A percentile compares a stretch with the other conserved stretches of the same genome.
These are phyloP conservation scores for Excoecaria agallocha DNA, from an alignment of 345 rosid species.

Conservation along the genomic window DNA sequence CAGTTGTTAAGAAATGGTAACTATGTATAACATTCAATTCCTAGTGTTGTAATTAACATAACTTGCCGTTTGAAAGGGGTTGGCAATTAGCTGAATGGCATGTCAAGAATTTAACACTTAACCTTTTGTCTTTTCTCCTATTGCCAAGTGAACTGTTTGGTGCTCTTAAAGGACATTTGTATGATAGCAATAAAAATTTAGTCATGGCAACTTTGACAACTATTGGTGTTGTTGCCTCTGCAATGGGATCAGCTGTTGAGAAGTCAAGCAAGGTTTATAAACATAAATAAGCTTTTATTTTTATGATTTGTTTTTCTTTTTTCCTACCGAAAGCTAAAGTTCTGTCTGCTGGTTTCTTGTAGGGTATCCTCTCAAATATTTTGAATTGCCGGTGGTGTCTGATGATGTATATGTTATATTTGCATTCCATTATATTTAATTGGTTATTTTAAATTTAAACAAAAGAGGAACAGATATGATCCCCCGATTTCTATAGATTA, in stretches of 20 bases:
- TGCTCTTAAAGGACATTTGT: slow-evolving; percentile 84
- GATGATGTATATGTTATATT: no score
- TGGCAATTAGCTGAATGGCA: background rate
- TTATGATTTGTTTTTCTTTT: background rate
- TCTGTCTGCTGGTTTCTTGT: slow-evolving; percentile 25
- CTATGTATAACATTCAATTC: background rate
- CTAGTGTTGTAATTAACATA: background rate
- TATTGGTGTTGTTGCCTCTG: slow-evolving; percentile 77
- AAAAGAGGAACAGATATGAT: no score
- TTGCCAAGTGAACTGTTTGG: slow-evolving; percentile 81
- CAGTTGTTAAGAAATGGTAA: background rate
- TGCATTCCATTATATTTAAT: no score
- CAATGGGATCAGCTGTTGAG: slow-evolving; percentile 87
- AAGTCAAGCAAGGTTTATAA: slow-evolving; percentile 84
- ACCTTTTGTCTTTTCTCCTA: background rate
- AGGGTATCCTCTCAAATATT: slow-evolving; percentile 91
- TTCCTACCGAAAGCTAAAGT: background rate
- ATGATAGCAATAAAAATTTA: slow-evolving; percentile 95
- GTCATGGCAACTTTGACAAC: slow-evolving; percentile 80
- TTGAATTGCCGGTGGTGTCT: no score
- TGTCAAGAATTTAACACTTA: background rate
- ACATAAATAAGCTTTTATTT: background rate
- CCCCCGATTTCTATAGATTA: no score
- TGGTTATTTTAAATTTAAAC: no score
- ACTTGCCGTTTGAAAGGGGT: background rate